Conservation (phyloP, 176 grass and related monocot species). For the Zea luxurians region DNA sequence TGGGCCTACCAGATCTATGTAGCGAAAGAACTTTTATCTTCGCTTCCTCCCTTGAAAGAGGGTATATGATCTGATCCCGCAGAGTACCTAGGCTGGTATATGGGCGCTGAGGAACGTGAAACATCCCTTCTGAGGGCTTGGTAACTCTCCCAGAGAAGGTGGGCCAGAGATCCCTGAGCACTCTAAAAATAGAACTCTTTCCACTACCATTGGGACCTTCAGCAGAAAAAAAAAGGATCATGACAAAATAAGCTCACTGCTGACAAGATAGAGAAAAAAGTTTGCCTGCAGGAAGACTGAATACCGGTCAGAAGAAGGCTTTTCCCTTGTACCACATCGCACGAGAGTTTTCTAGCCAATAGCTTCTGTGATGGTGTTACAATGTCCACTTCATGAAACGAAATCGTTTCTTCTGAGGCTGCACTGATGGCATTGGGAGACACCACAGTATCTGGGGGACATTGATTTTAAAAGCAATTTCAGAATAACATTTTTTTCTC, state of each 20-base stretch:
- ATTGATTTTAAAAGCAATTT: slow-evolving; percentile 42
- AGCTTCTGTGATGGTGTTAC: slow-evolving; percentile 86
- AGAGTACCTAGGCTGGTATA: slow-evolving; percentile 97
- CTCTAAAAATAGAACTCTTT: slow-evolving; percentile 97
- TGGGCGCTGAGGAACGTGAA: slow-evolving; percentile 92
- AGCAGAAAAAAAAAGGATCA: slow-evolving; percentile 27
- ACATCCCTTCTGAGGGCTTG: slow-evolving; percentile 71
- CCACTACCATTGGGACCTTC: slow-evolving; percentile 96
- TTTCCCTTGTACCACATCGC: slow-evolving; percentile 72
- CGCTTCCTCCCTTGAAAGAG: slow-evolving; percentile 79
- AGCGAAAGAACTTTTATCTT: slow-evolving; percentile 55
- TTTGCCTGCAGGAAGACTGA: slow-evolving; percentile 5
- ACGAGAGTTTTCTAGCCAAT: slow-evolving; percentile 74
- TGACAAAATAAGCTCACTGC: slow-evolving; percentile 29
- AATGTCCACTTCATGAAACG: slow-evolving; percentile 82
- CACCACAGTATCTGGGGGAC: slow-evolving; percentile 46
- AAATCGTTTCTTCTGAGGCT: slow-evolving; percentile 70
- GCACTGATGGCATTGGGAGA: slow-evolving; percentile 42
- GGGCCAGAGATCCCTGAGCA: slow-evolving; percentile 86
- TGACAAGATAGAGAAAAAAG: slow-evolving; percentile 30
- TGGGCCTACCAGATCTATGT: slow-evolving; percentile 49
- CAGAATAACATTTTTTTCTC: neutral
- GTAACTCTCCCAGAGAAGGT: slow-evolving; percentile 72
- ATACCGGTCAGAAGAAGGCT: slow-evolving; percentile 89
- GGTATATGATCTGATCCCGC: slow-evolving; percentile 95